These are phyloP conservation scores for Globisporangium mamillatum DNA, from an alignment of 352 stramenopile genomes.

Conservation along the genomic window DNA sequence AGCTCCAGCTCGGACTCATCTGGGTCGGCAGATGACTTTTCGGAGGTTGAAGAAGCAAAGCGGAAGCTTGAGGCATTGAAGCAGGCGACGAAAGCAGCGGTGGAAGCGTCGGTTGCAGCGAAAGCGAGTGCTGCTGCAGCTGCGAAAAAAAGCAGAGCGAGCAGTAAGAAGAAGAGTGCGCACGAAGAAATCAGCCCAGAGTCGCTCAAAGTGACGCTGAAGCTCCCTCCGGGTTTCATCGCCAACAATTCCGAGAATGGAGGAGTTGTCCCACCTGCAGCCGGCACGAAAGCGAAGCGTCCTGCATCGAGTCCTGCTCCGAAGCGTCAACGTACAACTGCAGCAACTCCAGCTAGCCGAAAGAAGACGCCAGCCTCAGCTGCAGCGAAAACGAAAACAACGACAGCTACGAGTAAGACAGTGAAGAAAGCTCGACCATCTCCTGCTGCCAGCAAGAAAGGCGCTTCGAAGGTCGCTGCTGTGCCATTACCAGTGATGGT, in stretches of 20 bases:
- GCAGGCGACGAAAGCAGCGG: constrained; percentile 25
- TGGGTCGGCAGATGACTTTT: constrained; percentile 29
- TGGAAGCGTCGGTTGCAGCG: constrained; percentile 18
- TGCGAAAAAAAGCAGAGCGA: constrained; percentile 21
- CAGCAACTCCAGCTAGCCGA: constrained; percentile 13
- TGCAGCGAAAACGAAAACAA: constrained; percentile 20
- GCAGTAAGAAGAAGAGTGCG: constrained; percentile 13
- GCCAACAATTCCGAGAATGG: constrained; percentile 22
- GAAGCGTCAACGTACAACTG: constrained; percentile 32
- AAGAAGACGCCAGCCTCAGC: constrained; percentile 10
- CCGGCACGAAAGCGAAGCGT: constrained; percentile 38
- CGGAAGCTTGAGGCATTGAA: constrained; percentile 18
- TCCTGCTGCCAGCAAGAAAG: neutral
- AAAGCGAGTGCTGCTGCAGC: constrained; percentile 18
- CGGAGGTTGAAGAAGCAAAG: constrained; percentile 25
- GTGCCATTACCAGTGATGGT: neutral
- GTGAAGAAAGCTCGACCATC: constrained; percentile 6
- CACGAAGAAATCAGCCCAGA: constrained; percentile 22
- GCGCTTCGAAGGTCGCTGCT: neutral
- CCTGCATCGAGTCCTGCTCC: constrained; percentile 35
- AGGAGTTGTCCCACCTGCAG: neutral
- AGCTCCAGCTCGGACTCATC: constrained; percentile 58
- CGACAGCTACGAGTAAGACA: constrained; percentile 22
- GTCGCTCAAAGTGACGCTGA: constrained; percentile 57
- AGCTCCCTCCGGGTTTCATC: constrained; percentile 54